Conservation (phyloP, 169 alveolate genomes). For the Perkinsus chesapeaki region DNA sequence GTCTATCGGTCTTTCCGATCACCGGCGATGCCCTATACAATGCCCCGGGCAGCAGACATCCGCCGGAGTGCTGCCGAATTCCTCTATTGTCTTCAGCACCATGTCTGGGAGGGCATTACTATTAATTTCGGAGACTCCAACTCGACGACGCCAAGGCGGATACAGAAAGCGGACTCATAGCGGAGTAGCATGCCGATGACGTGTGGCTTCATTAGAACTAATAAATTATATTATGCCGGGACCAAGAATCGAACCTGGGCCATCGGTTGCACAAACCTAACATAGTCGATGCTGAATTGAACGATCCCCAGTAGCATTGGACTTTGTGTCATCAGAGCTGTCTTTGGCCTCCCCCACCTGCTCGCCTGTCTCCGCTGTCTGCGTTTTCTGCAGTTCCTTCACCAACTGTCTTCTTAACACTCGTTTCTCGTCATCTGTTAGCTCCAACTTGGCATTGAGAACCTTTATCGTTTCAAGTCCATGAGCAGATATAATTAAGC, state of each 20-base stretch:
- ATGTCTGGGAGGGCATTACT: too few relatives aligned
- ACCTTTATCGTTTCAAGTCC: not conserved
- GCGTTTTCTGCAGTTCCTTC: not conserved
- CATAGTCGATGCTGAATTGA: not conserved
- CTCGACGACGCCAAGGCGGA: too few relatives aligned
- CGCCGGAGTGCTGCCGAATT: too few relatives aligned
- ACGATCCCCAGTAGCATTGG: not conserved
- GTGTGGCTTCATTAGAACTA: too few relatives aligned
- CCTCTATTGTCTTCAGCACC: too few relatives aligned
- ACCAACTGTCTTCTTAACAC: not conserved
- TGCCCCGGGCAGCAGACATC: too few relatives aligned
- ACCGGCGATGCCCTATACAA: too few relatives aligned
- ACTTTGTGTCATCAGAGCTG: not conserved
- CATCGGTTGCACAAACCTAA: not conserved
- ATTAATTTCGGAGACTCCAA: too few relatives aligned
- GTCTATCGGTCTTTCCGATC: too few relatives aligned
- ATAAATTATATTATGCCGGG: not conserved
- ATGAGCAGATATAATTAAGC: not conserved
- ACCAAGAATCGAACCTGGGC: not conserved
- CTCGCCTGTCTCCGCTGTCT: not conserved
- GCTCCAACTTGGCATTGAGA: not conserved
- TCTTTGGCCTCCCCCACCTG: not conserved
- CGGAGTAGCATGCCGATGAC: too few relatives aligned
- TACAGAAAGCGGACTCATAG: too few relatives aligned
- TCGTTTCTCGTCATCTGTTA: not conserved